phyloP scores from a whole-genome alignment of 805 yeast species.

The Zygosaccharomyces bailii region DNA sequence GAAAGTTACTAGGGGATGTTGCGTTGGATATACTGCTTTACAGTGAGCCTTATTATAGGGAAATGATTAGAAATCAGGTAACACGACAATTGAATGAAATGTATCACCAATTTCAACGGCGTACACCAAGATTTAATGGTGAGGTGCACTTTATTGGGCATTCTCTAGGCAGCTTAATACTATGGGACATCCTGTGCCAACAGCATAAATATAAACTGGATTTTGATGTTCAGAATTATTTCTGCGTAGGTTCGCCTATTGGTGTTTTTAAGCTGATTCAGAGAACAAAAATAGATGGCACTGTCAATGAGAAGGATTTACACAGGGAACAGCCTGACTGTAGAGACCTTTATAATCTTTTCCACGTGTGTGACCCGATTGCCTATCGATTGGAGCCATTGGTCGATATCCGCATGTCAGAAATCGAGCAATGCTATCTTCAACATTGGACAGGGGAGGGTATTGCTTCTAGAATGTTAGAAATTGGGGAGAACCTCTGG shows the following conservation, averaged over 20 bases:
- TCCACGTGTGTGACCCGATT: slow-evolving; percentile 89
- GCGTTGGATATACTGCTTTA: slow-evolving; percentile 77
- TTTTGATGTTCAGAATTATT: slow-evolving; percentile 71
- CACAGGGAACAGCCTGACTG: slow-evolving; percentile 47
- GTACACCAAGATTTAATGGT: slow-evolving; percentile 74
- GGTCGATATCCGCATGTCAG: slow-evolving; percentile 36
- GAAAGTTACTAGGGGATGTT: slow-evolving; percentile 82
- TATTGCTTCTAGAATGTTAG: slow-evolving; percentile 30
- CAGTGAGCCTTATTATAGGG: slow-evolving; percentile 65
- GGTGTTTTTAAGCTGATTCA: slow-evolving; percentile 80
- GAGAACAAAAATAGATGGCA: slow-evolving; percentile 53
- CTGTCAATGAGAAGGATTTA: slow-evolving; percentile 24
- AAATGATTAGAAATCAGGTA: slow-evolving; percentile 61
- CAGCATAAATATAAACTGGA: slow-evolving; percentile 48
- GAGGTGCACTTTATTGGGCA: slow-evolving; percentile 84
- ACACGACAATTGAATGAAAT: slow-evolving; percentile 59
- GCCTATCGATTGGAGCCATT: slow-evolving; percentile 89
- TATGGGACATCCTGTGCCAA: slow-evolving; percentile 65
- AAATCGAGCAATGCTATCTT: slow-evolving; percentile 26
- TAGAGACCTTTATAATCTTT: slow-evolving; percentile 70
- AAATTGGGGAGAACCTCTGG: slow-evolving; percentile 25
- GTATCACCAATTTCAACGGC: slow-evolving; percentile 52
- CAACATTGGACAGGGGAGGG: slow-evolving; percentile 30
- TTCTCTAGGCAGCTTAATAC: slow-evolving; percentile 84
- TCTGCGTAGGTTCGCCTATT: slow-evolving; percentile 85